Conservation (phyloP, 805 yeast species). For the Kuraishia ogatae region DNA sequence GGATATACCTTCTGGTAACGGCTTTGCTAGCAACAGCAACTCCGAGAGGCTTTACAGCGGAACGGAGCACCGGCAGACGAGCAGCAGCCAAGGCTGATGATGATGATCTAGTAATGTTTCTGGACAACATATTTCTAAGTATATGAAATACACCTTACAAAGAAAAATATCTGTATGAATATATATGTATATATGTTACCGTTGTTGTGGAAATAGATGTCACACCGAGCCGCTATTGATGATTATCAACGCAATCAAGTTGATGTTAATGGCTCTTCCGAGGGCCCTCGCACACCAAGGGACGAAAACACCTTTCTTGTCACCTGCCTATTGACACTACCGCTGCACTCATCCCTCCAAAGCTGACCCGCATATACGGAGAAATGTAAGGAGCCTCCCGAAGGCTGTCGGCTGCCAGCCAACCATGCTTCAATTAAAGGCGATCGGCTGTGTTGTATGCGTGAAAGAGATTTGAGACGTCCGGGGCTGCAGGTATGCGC, state of each 20-base stretch:
- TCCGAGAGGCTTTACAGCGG: neutral
- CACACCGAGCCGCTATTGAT: neutral
- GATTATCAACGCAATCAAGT: neutral
- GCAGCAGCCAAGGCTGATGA: neutral
- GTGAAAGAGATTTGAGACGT: neutral
- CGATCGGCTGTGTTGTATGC: neutral
- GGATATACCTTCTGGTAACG: constrained; percentile 1
- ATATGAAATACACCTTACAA: neutral
- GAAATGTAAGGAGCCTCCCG: neutral
- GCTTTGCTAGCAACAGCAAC: neutral
- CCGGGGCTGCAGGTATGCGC: neutral
- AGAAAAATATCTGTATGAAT: no score
- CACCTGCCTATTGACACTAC: neutral
- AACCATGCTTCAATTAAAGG: neutral
- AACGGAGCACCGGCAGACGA: neutral
- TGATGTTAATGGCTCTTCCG: neutral
- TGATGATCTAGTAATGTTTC: neutral
- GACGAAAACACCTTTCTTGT: neutral
- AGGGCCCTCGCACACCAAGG: neutral
- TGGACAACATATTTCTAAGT: neutral
- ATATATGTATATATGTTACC: neutral
- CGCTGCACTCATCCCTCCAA: neutral
- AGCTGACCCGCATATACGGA: neutral
- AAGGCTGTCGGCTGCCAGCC: neutral
- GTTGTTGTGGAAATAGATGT: neutral